phyloP scores from a whole-genome alignment of 371 early-diverging fungal species.

The Mortierella sp. region DNA sequence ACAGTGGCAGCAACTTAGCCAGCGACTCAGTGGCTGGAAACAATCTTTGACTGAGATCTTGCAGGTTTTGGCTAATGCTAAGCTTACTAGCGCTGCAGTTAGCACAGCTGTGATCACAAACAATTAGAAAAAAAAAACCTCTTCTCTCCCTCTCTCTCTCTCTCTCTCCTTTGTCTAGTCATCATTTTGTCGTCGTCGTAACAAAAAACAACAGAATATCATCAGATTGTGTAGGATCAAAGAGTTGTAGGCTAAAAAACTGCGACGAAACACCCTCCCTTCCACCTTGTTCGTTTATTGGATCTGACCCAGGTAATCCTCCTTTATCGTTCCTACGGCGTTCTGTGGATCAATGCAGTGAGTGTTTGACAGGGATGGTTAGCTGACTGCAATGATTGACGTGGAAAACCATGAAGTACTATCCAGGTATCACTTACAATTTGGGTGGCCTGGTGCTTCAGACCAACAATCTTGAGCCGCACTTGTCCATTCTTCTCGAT shows the following conservation, averaged over 20 bases:
- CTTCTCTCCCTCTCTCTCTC: too few species aligned
- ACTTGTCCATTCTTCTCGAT: slow-evolving; percentile 91
- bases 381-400: background rate
- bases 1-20: slow-evolving; percentile 83
- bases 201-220: too few species aligned
- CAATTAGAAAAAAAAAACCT: slow-evolving; percentile 2
- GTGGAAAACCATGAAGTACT: background rate
- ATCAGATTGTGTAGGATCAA: too few species aligned
- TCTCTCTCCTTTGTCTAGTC: too few species aligned
- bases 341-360: slow-evolving; percentile 56
- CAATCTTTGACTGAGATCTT: slow-evolving; percentile 80
- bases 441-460: slow-evolving; percentile 93
- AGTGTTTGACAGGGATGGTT: background rate
- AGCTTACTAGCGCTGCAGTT: slow-evolving; percentile 60
- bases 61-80: slow-evolving; percentile 86
- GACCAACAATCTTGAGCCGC: slow-evolving; percentile 94
- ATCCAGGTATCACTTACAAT: slow-evolving; percentile 72
- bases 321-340: slow-evolving; percentile 96
- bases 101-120: slow-evolving; percentile 51
- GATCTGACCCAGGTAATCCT: slow-evolving; percentile 88
- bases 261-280: too few species aligned
- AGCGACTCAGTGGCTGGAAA: slow-evolving; percentile 83
- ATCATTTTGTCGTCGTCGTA: too few species aligned
- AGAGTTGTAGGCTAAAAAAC: too few species aligned
- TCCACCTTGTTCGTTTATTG: slow-evolving; percentile 22